A percentile compares a stretch with the other conserved stretches of the same genome.
These are phyloP conservation scores for Paragyromitra xinjiangensis DNA, from an alignment of 495 filamentous ascomycete genomes.

Conservation along the genomic window DNA sequence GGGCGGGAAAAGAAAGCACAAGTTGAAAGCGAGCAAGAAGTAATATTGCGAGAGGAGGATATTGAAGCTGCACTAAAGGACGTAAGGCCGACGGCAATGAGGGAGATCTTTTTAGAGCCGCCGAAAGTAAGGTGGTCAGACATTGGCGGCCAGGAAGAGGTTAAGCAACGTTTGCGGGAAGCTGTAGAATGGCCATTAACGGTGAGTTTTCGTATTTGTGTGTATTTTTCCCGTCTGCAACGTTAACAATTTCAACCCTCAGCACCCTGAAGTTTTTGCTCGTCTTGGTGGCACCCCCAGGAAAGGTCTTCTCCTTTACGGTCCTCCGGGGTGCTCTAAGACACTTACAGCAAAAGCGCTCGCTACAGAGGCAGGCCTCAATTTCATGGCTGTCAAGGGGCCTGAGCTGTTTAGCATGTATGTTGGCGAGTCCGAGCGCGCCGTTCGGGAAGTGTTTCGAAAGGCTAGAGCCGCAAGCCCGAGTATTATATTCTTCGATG, in stretches of 20 bases:
- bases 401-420: slow-evolving; percentile 97
- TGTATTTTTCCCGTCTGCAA: slow-evolving; percentile 49
- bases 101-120: slow-evolving; percentile 85
- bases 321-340: slow-evolving; percentile 95
- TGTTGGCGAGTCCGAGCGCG: slow-evolving; percentile 93
- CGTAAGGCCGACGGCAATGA: slow-evolving; percentile 83
- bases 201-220: slow-evolving; percentile 59
- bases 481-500: slow-evolving; percentile 97
- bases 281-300: slow-evolving; percentile 71
- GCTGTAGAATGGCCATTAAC: slow-evolving; percentile 73
- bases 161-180: slow-evolving; percentile 74
- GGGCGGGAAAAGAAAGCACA: neutral
- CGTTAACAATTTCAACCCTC: slow-evolving; percentile 16
- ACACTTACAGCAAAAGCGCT: slow-evolving; percentile 92
- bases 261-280: slow-evolving; percentile 69
- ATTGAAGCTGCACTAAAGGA: slow-evolving; percentile 66
- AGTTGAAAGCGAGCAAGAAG: slow-evolving; percentile 26
- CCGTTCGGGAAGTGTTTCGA: slow-evolving; percentile 85
- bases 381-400: slow-evolving; percentile 97
- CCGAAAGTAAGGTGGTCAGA: slow-evolving; percentile 88
- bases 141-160: slow-evolving; percentile 85
- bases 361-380: slow-evolving; percentile 88
- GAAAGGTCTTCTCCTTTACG: slow-evolving; percentile 90
- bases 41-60: slow-evolving; percentile 61
- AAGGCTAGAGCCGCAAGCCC: slow-evolving; percentile 86